phyloP scores from a whole-genome alignment of 2,329 filamentous ascomycete genomes.

The Aspergillus floridensis region DNA sequence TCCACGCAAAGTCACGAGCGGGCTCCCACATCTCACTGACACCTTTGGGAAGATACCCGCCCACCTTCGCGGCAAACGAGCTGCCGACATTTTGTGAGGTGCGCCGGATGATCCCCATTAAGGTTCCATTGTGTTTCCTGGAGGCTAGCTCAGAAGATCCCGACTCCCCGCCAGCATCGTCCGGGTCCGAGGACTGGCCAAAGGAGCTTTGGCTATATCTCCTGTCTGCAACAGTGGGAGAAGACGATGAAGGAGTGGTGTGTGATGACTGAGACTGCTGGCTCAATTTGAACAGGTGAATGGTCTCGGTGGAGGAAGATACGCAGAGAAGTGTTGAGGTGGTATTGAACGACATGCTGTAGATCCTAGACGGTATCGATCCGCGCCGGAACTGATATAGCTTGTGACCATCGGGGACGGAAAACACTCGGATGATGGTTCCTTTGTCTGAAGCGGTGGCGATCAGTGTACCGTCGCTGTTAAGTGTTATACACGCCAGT shows the following conservation, averaged over 20 bases:
- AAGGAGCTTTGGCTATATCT: constrained; percentile 27
- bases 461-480: constrained; percentile 85
- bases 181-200: constrained; percentile 29
- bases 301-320: constrained; percentile 91
- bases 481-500: constrained; percentile 84
- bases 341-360: constrained; percentile 98
- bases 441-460: constrained; percentile 97
- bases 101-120: constrained; percentile 86
- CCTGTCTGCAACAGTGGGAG: constrained; percentile 25
- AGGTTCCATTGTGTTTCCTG: constrained; percentile 65
- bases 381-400: constrained; percentile 94
- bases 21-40: constrained; percentile 99
- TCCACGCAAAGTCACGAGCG: constrained; percentile 89
- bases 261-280: constrained; percentile 35
- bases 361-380: constrained; percentile 92
- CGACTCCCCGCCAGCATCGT: constrained; percentile 31
- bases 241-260: constrained; percentile 24
- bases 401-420: constrained; percentile 84
- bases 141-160: constrained; percentile 35
- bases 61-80: constrained; percentile 81
- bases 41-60: constrained; percentile 86
- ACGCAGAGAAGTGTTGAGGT: constrained; percentile 91
- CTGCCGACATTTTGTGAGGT: constrained; percentile 93
- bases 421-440: constrained; percentile 95
- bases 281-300: constrained; percentile 88